Conservation (phyloP, 2,329 filamentous ascomycete species). For the Eurotiales sp. region DNA sequence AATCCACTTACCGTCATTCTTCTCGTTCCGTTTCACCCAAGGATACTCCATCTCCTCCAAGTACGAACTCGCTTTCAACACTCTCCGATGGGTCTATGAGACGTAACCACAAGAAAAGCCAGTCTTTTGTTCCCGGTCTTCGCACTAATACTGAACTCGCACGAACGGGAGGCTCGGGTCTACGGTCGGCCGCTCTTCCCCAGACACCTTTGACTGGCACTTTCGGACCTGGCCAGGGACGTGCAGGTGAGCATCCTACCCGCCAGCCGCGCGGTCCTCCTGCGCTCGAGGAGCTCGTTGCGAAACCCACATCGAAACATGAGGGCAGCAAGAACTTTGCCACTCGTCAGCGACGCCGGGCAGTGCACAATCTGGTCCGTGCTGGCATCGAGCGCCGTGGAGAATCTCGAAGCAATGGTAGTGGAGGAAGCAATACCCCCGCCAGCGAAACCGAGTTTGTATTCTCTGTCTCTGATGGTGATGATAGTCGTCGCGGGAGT, state of each 20-base stretch:
- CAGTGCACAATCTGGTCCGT: constrained; percentile 85
- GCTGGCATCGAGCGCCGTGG: constrained; percentile 80
- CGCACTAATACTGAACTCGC: constrained; percentile 51
- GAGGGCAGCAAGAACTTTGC: constrained; percentile 98
- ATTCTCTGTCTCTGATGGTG: constrained; percentile 66
- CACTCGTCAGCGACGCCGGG: constrained; percentile 83
- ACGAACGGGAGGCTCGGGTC: constrained; percentile 57
- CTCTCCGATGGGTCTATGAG: constrained; percentile 90
- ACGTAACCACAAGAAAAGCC: constrained; percentile 86
- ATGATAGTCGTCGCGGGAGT: constrained; percentile 70
- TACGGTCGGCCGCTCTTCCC: constrained; percentile 77
- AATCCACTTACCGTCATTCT: constrained; percentile 55
- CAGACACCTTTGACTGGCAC: constrained; percentile 75
- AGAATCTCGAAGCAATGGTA: constrained; percentile 63
- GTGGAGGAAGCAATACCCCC: constrained; percentile 76
- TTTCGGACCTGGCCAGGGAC: constrained; percentile 88
- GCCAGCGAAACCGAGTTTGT: constrained; percentile 74
- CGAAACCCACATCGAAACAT: constrained; percentile 85
- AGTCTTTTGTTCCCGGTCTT: constrained; percentile 61
- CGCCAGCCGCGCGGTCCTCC: constrained; percentile 93
- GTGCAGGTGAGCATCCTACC: constrained; percentile 88
- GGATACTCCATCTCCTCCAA: constrained; percentile 62
- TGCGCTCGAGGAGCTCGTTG: constrained; percentile 81
- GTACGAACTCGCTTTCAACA: constrained; percentile 71
- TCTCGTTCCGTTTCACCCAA: constrained; percentile 61